phyloP scores from a whole-genome alignment of 2,329 filamentous ascomycete species.

The Cladophialophora chaetospira region DNA sequence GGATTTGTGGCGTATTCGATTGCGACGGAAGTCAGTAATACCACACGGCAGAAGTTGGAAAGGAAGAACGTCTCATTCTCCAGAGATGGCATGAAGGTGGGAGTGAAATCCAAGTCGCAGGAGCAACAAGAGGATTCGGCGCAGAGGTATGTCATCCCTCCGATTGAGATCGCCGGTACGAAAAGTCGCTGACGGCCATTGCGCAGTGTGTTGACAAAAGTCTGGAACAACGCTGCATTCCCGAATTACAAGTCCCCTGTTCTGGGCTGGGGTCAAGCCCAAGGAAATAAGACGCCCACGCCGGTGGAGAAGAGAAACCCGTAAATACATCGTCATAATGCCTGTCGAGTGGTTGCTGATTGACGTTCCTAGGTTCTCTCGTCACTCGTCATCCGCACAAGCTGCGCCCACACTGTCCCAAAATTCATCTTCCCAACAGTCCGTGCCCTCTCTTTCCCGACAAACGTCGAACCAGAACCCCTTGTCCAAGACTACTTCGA shows the following conservation, averaged over 20 bases:
- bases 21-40: slow-evolving; percentile 59
- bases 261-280: slow-evolving; percentile 39
- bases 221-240: slow-evolving; percentile 52
- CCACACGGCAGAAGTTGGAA: slow-evolving; percentile 63
- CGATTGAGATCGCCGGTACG: not conserved
- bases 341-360: no score
- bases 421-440: slow-evolving; percentile 5
- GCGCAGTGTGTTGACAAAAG: slow-evolving; percentile 49
- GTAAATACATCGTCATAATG: no score
- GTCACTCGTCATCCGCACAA: no score
- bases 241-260: slow-evolving; percentile 48
- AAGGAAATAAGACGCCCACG: slow-evolving; percentile 18
- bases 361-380: no score
- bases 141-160: slow-evolving; percentile 49
- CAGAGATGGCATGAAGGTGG: slow-evolving; percentile 63
- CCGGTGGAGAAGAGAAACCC: slow-evolving; percentile 28
- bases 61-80: slow-evolving; percentile 63
- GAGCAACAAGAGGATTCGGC: slow-evolving; percentile 63
- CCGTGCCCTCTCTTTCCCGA: slow-evolving; percentile 11
- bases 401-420: slow-evolving; percentile 16
- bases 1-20: slow-evolving; percentile 62
- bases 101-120: slow-evolving; percentile 58
- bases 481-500: slow-evolving; percentile 22
- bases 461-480: slow-evolving; percentile 18
- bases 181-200: not conserved